Percentiles rank a stretch among this genome's conserved stretches.
Evolutionary conservation across 1,139 yeast species (phyloP).

Genomic region (Eremothecium sinecaudum): DNA sequence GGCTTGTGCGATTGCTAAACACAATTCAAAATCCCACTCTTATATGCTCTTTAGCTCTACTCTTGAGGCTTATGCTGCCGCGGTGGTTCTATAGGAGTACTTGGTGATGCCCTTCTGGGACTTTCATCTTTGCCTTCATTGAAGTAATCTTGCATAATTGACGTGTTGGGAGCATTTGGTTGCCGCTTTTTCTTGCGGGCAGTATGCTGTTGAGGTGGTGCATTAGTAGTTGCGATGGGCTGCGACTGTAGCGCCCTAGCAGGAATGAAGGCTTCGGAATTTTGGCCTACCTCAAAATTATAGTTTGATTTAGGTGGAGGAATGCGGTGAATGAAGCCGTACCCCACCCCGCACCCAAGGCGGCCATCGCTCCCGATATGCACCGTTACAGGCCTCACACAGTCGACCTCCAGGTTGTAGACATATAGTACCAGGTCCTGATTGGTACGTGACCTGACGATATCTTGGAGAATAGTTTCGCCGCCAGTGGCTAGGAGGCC

Average conservation of each 20-base stretch:
- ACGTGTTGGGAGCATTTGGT: conserved; percentile 7
- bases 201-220: conserved; percentile 20
- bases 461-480: conserved; percentile 64
- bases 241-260: conserved; percentile 13
- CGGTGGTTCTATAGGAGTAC: conserved; percentile 24
- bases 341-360: conserved; percentile 91
- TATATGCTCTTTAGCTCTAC: no score
- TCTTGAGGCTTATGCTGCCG: no score
- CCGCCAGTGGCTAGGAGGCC: conserved; percentile 81
- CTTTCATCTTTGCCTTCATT: conserved; percentile 33
- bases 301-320: conserved; percentile 27
- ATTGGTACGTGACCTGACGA: conserved; percentile 53
- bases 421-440: conserved; percentile 52
- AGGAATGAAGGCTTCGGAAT: conserved; percentile 1
- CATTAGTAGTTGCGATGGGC: conserved; percentile 10
- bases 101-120: conserved; percentile 16
- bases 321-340: conserved; percentile 76
- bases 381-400: conserved; percentile 78
- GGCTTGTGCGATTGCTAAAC: no score
- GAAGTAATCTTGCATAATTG: conserved; percentile 30
- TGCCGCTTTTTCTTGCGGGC: conserved; percentile 28
- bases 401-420: conserved; percentile 79
- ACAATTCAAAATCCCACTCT: no score
- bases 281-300: background rate
- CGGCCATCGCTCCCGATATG: conserved; percentile 68